phyloP scores from a whole-genome alignment of 2,329 filamentous ascomycete species.

The Colletotrichum zoysiae region DNA sequence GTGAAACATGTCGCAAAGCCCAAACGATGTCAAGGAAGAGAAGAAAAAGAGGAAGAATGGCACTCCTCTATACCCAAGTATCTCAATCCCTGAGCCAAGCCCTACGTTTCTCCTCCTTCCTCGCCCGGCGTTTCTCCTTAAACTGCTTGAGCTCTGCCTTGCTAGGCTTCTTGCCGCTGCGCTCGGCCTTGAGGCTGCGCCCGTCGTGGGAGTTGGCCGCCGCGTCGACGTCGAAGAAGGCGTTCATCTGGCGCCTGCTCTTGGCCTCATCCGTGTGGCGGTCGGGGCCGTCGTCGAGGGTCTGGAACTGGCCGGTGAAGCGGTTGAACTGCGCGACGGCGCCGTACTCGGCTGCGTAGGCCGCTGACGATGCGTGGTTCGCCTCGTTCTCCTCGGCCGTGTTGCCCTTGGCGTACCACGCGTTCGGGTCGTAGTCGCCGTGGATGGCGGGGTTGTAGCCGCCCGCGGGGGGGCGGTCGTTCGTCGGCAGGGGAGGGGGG shows the following conservation, averaged over 20 bases:
- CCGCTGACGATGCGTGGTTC: conserved; percentile 54
- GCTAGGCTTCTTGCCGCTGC: conserved; percentile 83
- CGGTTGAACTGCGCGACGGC: conserved; percentile 88
- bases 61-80: too few relatives aligned
- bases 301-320: conserved; percentile 88
- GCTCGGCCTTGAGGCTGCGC: conserved; percentile 89
- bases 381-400: conserved; percentile 57
- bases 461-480: conserved; percentile 64
- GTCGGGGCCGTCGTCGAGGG: conserved; percentile 74
- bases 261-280: conserved; percentile 90
- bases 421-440: conserved; percentile 94
- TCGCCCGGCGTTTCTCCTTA: conserved; percentile 88
- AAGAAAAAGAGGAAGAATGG: neutral
- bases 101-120: conserved; percentile 93
- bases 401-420: conserved; percentile 84
- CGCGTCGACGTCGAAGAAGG: conserved; percentile 95
- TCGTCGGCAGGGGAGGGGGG: conserved; percentile 51
- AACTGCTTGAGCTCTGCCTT: conserved; percentile 92
- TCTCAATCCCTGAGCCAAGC: conserved; percentile 89
- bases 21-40: neutral
- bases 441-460: conserved; percentile 98
- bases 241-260: conserved; percentile 87
- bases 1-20: neutral
- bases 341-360: conserved; percentile 63
- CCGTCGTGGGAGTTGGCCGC: conserved; percentile 93